Conservation (phyloP, 108 stramenopile genomes). For the Conticribra guillardii region DNA sequence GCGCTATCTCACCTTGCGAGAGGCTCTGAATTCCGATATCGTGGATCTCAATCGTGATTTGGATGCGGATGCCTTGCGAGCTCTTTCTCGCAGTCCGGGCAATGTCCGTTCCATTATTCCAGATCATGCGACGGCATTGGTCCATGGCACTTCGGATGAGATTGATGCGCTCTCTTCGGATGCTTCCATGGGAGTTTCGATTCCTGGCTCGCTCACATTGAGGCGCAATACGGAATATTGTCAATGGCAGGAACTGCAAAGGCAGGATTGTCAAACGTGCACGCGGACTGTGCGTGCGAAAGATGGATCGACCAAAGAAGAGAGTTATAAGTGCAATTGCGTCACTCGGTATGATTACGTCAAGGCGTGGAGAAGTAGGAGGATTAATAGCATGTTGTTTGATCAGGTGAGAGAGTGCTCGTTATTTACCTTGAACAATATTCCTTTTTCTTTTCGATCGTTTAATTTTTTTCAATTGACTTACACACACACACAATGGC, state of each 20-base stretch:
- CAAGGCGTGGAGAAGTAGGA: slow-evolving; percentile 30
- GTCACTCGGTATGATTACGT: slow-evolving; percentile 40
- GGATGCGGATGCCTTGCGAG: not conserved
- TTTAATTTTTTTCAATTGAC: not conserved
- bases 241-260: slow-evolving; percentile 37
- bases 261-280: slow-evolving; percentile 30
- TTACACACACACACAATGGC: too few species aligned
- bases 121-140: not conserved
- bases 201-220: slow-evolving; percentile 34
- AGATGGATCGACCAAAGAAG: slow-evolving; percentile 38
- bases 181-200: not conserved
- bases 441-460: not conserved
- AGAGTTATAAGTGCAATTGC: slow-evolving; percentile 42
- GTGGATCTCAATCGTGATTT: slow-evolving; percentile 10
- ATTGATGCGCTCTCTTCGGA: not conserved
- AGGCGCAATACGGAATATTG: slow-evolving; percentile 34
- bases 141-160: not conserved
- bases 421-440: too few species aligned
- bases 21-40: slow-evolving; percentile 22
- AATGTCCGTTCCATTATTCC: not conserved
- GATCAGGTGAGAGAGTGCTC: slow-evolving; percentile 22
- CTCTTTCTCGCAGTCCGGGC: not conserved
- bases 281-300: slow-evolving; percentile 23
- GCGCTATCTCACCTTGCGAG: slow-evolving; percentile 19
- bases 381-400: slow-evolving; percentile 32